Conservation (phyloP, 164 flowering plant genomes). For the Magnolia kwangsiensis region DNA sequence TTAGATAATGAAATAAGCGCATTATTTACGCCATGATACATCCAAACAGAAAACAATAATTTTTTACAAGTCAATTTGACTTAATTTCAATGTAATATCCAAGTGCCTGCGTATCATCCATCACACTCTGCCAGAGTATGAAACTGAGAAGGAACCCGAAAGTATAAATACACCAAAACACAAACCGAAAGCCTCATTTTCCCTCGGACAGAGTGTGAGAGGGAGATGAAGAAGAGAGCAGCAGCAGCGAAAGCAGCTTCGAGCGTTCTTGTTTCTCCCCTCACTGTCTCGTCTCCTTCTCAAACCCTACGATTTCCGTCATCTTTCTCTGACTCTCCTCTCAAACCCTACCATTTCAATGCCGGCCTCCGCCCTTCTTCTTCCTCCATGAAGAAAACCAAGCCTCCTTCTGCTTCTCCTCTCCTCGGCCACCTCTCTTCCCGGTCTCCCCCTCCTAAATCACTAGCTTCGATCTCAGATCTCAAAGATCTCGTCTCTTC, state of each 20-base stretch:
- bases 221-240: conserved; percentile 1
- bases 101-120: no score
- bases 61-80: no score
- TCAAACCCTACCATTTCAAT: conserved; percentile 14
- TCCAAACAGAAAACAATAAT: no score
- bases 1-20: no score
- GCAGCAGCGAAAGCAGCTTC: background rate
- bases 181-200: background rate
- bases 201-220: background rate
- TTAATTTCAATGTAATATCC: no score
- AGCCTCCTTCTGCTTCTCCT: conserved; percentile 1
- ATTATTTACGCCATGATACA: no score
- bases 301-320: background rate
- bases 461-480: conserved; percentile 40
- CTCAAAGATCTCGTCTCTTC: conserved; percentile 56
- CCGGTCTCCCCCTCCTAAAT: conserved; percentile 26
- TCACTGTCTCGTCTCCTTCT: background rate
- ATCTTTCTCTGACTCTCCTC: background rate
- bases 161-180: background rate
- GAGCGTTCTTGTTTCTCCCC: background rate
- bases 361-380: background rate
- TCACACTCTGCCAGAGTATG: no score
- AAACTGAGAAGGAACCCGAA: background rate
- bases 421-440: background rate
- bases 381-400: conserved; percentile 5